Evolutionary conservation across 305 asterid species (phyloP).

Genomic region (Lippia alba): DNA sequence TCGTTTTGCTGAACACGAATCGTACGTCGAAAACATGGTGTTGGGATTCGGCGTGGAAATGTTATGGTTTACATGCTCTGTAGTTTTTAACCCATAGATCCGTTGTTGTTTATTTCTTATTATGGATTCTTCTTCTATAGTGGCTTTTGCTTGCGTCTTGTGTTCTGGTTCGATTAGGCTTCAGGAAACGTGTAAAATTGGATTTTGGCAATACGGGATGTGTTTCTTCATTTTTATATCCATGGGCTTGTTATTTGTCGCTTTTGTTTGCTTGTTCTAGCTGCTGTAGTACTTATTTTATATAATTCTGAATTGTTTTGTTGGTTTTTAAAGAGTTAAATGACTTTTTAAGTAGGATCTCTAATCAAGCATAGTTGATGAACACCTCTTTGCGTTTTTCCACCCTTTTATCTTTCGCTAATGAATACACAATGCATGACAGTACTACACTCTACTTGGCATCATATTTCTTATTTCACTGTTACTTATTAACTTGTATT

Average conservation of each 20-base stretch:
- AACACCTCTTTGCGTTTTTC: too few relatives aligned
- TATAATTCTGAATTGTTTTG: too few relatives aligned
- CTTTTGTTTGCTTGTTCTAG: not conserved
- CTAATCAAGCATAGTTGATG: too few relatives aligned
- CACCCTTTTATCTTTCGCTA: too few relatives aligned
- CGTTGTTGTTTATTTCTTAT: not conserved
- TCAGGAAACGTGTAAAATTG: not conserved
- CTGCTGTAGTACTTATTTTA: not conserved
- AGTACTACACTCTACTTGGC: not conserved
- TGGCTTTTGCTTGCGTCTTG: not conserved
- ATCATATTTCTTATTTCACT: not conserved
- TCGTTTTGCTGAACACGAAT: not conserved
- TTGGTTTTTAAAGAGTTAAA: too few relatives aligned
- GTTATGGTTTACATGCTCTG: not conserved
- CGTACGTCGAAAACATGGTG: not conserved
- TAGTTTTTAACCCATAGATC: not conserved
- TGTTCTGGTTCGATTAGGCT: not conserved
- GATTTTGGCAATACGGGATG: not conserved
- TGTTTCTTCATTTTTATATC: not conserved
- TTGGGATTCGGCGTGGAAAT: not conserved
- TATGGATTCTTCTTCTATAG: not conserved
- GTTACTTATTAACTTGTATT: not conserved
- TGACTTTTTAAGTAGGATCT: too few relatives aligned
- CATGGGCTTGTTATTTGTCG: not conserved
- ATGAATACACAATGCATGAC: not conserved